Base-by-base conservation (phyloP, 495 filamentous ascomycete genomes). In the Lasiosphaeriaceae sp. region DNA sequence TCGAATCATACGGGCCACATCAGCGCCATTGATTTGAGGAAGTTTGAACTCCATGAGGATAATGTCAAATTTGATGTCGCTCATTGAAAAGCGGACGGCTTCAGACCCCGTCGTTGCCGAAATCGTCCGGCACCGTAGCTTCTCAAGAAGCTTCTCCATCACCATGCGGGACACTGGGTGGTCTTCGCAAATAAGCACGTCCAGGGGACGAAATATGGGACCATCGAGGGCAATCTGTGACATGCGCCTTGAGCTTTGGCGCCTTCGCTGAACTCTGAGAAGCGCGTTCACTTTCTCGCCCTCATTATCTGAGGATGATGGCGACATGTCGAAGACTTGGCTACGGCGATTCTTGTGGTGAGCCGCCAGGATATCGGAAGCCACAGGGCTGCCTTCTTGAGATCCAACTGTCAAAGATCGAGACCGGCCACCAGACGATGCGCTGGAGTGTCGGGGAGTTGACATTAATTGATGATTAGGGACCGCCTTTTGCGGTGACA, bases 1-100 rank as follows among this genome's bases (percentile, higher is more conserved):
- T 24, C 94, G 86, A 54, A 98, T 89, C 94, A 98, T 97, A 22
- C 94, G 87, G 24, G 94, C 92, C 50, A 97, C 89, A 69, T 98
- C 94, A 4, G 89, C 87, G 14, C 94, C 94, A 65, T 92, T 96
- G 51, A 97, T 89, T 59, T 93, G 90, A 1, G 95, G 95, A 51
- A 98, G 78, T 69, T 90, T 94, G 76, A 87, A 96, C 70, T 98
- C 94, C 69, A 96, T 96, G 78, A 98, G 89, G 66, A 98, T 97
- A 63, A 98, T 93, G 72, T 98, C 94, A 84, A 97, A 86, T 65
- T 86, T 84, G 69, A 98, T 90, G 69, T 97, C 90, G 64, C 92
- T 88, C 75, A 96, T 87, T 43, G 92, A 91, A 71, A 89, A 96
- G 22, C 93, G 85, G 68, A 93, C 86, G 2, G 92, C 95, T 63